Conservation (phyloP, 2,329 filamentous ascomycete genomes). For the Bisporella sp. region DNA sequence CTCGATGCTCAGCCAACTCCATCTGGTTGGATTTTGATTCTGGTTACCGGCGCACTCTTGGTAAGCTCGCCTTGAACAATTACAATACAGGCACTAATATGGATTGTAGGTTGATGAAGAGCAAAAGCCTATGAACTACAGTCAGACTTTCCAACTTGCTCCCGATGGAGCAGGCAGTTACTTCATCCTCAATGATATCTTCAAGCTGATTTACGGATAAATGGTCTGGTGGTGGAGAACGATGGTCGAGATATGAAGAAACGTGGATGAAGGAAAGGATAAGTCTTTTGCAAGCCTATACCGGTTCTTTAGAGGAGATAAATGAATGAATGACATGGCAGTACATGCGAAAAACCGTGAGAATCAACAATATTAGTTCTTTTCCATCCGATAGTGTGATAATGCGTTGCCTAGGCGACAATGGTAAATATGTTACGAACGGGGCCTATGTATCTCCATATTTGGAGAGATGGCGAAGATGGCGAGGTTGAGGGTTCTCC, state of each 20-base stretch:
- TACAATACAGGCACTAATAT: conserved; percentile 9
- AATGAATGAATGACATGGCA: conserved; percentile 11
- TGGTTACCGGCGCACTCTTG: conserved; percentile 80
- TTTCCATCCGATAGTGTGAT: background rate
- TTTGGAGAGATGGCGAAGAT: too few species aligned
- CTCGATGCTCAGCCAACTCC: conserved; percentile 75
- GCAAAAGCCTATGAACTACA: conserved; percentile 82
- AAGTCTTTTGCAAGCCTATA: conserved; percentile 17
- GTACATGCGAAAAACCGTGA: background rate
- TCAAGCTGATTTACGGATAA: conserved; percentile 71
- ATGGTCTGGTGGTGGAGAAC: background rate
- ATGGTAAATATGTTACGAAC: too few species aligned
- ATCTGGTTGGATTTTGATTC: conserved; percentile 68
- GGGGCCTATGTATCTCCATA: too few species aligned
- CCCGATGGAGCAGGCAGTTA: conserved; percentile 62
- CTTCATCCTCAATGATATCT: conserved; percentile 91
- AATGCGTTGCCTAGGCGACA: too few species aligned
- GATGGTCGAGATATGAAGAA: background rate
- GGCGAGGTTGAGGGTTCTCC: too few species aligned
- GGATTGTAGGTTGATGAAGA: conserved; percentile 70
- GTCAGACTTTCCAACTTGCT: conserved; percentile 80
- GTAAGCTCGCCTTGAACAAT: conserved; percentile 41
- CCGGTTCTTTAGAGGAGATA: conserved; percentile 13
- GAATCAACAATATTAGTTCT: background rate
- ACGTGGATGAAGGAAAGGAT: conserved; percentile 24